A percentile compares a stretch with the other conserved stretches of the same genome.
These are phyloP conservation scores for Solanum etuberosum DNA, from an alignment of 257 asterid genomes.

Conservation along the genomic window DNA sequence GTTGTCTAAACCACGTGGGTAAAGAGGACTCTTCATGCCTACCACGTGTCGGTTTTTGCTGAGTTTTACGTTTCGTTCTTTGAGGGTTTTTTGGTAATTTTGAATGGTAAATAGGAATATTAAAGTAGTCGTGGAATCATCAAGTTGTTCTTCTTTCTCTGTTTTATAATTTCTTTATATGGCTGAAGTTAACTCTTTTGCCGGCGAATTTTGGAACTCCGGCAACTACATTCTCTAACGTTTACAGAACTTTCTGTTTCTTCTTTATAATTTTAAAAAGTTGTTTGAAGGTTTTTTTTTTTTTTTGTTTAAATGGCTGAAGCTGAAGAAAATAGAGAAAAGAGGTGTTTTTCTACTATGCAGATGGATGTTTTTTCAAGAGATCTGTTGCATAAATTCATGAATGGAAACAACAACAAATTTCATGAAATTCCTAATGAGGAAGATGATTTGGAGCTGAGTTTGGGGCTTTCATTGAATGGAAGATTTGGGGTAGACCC, in stretches of 20 bases:
- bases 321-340: slow-evolving; percentile 11
- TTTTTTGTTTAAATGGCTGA: slow-evolving; percentile 18
- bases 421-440: not conserved
- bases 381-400: slow-evolving; percentile 26
- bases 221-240: not conserved
- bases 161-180: not conserved
- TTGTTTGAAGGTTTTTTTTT: not conserved
- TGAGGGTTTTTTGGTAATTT: slow-evolving; percentile 31
- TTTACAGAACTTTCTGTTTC: not conserved
- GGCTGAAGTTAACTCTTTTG: not conserved
- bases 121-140: not conserved
- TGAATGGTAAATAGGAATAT: not conserved
- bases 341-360: not conserved
- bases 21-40: not conserved
- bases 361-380: slow-evolving; percentile 14
- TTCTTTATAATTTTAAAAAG: not conserved
- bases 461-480: slow-evolving; percentile 68
- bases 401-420: not conserved
- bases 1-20: slow-evolving; percentile 46
- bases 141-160: not conserved
- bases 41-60: slow-evolving; percentile 37
- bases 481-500: slow-evolving; percentile 88
- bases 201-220: not conserved
- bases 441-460: slow-evolving; percentile 45
- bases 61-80: slow-evolving; percentile 17